phyloP scores from a whole-genome alignment of 441 rosid species.

The Corymbia calophylla region DNA sequence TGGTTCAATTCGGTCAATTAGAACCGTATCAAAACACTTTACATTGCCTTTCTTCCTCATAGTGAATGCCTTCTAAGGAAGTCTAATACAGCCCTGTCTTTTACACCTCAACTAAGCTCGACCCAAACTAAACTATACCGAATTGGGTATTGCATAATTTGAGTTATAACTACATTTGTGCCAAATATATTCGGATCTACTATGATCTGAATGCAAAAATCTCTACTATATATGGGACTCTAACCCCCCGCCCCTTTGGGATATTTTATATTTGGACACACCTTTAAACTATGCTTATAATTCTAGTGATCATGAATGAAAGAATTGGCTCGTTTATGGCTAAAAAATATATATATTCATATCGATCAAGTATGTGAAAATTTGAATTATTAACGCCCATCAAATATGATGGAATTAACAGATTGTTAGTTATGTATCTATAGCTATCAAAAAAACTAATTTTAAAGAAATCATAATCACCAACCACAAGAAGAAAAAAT shows the following conservation, averaged over 20 bases:
- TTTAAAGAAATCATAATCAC: background rate
- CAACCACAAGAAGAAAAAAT: too few relatives aligned
- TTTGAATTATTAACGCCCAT: background rate
- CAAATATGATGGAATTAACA: background rate
- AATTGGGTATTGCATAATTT: background rate
- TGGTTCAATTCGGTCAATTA: background rate
- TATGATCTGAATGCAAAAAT: too few relatives aligned
- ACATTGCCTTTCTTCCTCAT: background rate
- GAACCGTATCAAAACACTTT: background rate
- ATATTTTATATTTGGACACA: too few relatives aligned
- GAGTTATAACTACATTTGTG: background rate
- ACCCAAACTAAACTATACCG: too few relatives aligned
- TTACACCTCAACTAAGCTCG: background rate
- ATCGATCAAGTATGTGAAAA: accelerated
- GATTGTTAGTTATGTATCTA: background rate
- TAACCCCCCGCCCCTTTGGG: too few relatives aligned
- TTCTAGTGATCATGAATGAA: too few relatives aligned
- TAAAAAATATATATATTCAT: too few relatives aligned
- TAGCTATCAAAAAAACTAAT: background rate
- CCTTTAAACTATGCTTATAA: too few relatives aligned
- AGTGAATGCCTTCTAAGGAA: accelerated
- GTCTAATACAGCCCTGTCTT: accelerated
- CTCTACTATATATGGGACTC: too few relatives aligned
- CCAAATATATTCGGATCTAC: background rate
- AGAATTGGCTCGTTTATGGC: too few relatives aligned